These are phyloP conservation scores for Wallemia mellicola DNA, from an alignment of 1,284 basidiomycete genomes.

Conservation along the genomic window DNA sequence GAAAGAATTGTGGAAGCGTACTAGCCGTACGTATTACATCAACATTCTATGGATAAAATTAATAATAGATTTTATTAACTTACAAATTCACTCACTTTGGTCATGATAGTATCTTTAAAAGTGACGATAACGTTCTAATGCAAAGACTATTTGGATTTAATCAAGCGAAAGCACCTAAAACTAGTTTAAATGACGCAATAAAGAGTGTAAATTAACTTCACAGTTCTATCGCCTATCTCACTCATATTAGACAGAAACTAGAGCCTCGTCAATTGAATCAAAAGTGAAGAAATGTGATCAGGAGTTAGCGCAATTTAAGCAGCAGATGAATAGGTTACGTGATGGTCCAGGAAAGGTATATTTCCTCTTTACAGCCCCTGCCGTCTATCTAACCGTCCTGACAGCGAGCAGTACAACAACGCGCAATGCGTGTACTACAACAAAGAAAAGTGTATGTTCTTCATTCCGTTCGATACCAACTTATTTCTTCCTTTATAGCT, in stretches of 20 bases:
- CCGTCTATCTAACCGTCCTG: background rate
- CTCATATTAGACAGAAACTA: conserved; percentile 40
- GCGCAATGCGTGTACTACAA: conserved; percentile 75
- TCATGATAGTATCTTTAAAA: background rate
- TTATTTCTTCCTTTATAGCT: conserved; percentile 13
- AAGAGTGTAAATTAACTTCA: conserved; percentile 28
- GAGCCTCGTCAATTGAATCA: conserved; percentile 72
- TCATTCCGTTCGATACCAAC: background rate
- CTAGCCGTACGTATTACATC: background rate
- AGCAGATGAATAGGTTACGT: conserved; percentile 80
- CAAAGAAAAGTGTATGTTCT: conserved; percentile 48
- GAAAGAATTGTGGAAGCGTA: background rate
- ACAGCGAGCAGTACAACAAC: conserved; percentile 69
- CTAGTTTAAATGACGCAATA: conserved; percentile 70
- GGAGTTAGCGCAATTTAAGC: conserved; percentile 71
- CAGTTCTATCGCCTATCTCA: background rate
- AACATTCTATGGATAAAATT: background rate
- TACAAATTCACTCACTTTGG: background rate
- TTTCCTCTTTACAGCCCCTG: conserved; percentile 3
- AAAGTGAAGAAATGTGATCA: conserved; percentile 92
- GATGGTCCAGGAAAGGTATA: conserved; percentile 80
- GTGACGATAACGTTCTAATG: conserved; percentile 9
- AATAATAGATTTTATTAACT: background rate
- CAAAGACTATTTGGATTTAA: conserved; percentile 18
- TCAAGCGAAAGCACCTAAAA: conserved; percentile 27